phyloP scores from a whole-genome alignment of 2,329 filamentous ascomycete species.

The Cordyceps militaris region DNA sequence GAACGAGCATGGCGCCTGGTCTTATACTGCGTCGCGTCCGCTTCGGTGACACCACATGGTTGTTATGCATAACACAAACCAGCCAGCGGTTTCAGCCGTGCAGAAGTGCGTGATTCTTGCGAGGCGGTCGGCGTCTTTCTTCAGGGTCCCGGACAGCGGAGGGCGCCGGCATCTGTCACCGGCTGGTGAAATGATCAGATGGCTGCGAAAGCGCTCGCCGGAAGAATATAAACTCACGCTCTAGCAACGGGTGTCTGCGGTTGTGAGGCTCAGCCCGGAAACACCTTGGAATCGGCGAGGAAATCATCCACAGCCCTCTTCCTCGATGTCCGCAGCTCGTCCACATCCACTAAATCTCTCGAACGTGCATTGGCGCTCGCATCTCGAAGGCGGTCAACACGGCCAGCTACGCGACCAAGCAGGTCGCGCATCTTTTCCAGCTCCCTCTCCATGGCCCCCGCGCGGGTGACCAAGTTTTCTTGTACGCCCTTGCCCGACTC shows the following conservation, averaged over 20 bases:
- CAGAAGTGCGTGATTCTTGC: background rate
- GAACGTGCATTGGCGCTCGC: conserved; percentile 17
- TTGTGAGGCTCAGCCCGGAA: conserved; percentile 8
- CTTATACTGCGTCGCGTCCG: background rate
- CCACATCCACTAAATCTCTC: conserved; percentile 20
- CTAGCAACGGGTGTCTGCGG: background rate
- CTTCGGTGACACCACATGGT: background rate
- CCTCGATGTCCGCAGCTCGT: conserved; percentile 33
- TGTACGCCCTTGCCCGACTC: conserved; percentile 42
- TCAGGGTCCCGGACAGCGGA: background rate
- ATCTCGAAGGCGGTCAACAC: conserved; percentile 33
- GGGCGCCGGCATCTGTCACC: background rate
- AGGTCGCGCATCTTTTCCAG: conserved; percentile 60
- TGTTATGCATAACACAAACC: background rate
- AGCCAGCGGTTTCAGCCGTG: conserved; percentile 8
- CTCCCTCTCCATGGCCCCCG: conserved; percentile 59
- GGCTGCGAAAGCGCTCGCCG: background rate
- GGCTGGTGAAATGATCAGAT: background rate
- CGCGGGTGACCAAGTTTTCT: conserved; percentile 58
- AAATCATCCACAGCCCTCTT: conserved; percentile 36
- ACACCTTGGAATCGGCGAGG: conserved; percentile 24
- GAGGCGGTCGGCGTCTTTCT: background rate
- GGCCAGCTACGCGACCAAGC: conserved; percentile 50
- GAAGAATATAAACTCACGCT: background rate
- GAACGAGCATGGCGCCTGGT: background rate